phyloP scores from a whole-genome alignment of 441 rosid genomes.

The Pelargonium fulgidum region DNA sequence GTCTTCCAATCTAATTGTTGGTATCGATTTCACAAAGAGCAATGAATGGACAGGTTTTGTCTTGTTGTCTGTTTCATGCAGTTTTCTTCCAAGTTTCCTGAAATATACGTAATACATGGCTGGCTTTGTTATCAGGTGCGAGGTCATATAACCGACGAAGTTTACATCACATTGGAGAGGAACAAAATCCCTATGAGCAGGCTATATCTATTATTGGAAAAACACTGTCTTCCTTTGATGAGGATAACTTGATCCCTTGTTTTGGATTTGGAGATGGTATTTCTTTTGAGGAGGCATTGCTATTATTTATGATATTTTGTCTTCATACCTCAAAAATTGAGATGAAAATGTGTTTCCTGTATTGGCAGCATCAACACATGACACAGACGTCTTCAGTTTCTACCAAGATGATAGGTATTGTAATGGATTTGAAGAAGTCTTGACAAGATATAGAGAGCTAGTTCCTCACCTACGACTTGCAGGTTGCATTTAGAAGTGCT shows the following conservation, averaged over 20 bases:
- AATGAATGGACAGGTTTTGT: conserved; percentile 67
- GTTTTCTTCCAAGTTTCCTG: conserved; percentile 14
- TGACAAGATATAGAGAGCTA: conserved; percentile 47
- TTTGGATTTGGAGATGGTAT: conserved; percentile 72
- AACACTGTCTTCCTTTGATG: conserved; percentile 63
- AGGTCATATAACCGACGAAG: conserved; percentile 52
- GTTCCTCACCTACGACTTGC: conserved; percentile 62
- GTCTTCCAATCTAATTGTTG: conserved; percentile 69
- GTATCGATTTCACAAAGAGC: conserved; percentile 76
- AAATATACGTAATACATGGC: conserved; percentile 3
- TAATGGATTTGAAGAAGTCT: conserved; percentile 70
- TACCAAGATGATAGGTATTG: conserved; percentile 44
- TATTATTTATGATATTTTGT: background rate
- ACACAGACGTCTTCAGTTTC: conserved; percentile 68
- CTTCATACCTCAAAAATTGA: background rate
- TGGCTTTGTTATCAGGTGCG: conserved; percentile 35
- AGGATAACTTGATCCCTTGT: conserved; percentile 70
- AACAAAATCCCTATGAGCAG: conserved; percentile 59
- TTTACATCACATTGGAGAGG: conserved; percentile 50
- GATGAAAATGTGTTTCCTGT: conserved; percentile 16
- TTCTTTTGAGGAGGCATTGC: background rate
- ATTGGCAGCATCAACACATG: conserved; percentile 60
- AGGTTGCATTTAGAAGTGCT: conserved; percentile 34
- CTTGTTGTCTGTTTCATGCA: conserved; percentile 12
- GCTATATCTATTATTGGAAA: conserved; percentile 66